These are phyloP conservation scores for Phytophthora pistaciae DNA, from an alignment of 352 stramenopile genomes.

Conservation along the genomic window DNA sequence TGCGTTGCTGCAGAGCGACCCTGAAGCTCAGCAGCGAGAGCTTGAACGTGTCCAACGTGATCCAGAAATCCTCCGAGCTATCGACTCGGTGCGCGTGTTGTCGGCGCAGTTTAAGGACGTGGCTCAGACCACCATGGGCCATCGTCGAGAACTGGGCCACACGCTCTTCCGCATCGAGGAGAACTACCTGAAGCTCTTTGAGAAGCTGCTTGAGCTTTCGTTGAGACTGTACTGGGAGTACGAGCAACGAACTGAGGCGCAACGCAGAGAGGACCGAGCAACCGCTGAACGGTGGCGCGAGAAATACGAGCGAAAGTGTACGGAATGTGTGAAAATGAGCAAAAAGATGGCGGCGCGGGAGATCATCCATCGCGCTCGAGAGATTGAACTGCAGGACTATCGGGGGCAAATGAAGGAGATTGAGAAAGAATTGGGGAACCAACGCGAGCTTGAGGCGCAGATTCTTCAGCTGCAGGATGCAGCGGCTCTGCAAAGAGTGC, in stretches of 20 bases:
- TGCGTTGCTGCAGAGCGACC: conserved; percentile 51
- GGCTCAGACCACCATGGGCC: conserved; percentile 65
- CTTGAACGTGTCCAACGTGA: conserved; percentile 65
- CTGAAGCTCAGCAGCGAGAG: conserved; percentile 59
- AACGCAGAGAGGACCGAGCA: conserved; percentile 56
- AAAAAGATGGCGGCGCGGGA: conserved; percentile 69
- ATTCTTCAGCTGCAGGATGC: conserved; percentile 53
- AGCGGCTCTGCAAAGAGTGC: conserved; percentile 34
- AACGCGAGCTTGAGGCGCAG: conserved; percentile 47
- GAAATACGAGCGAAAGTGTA: conserved; percentile 52
- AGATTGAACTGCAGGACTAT: conserved; percentile 64
- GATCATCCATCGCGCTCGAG: conserved; percentile 54
- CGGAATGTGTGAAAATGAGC: conserved; percentile 52
- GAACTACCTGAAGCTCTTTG: conserved; percentile 80
- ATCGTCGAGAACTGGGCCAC: conserved; percentile 73
- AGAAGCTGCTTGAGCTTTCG: conserved; percentile 79
- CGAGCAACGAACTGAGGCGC: conserved; percentile 55
- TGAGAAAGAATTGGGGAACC: conserved; percentile 44
- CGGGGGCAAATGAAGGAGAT: conserved; percentile 47
- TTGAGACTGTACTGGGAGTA: conserved; percentile 81
- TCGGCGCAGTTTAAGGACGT: conserved; percentile 78
- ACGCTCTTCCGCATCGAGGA: conserved; percentile 77
- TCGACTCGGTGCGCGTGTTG: conserved; percentile 54
- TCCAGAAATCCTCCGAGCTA: conserved; percentile 67
- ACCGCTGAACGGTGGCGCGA: conserved; percentile 61